Percentiles rank a stretch among this genome's conserved stretches.
Evolutionary conservation across 768 basidiomycete genomes (phyloP).

Genomic region (Auricularia cornea): DNA sequence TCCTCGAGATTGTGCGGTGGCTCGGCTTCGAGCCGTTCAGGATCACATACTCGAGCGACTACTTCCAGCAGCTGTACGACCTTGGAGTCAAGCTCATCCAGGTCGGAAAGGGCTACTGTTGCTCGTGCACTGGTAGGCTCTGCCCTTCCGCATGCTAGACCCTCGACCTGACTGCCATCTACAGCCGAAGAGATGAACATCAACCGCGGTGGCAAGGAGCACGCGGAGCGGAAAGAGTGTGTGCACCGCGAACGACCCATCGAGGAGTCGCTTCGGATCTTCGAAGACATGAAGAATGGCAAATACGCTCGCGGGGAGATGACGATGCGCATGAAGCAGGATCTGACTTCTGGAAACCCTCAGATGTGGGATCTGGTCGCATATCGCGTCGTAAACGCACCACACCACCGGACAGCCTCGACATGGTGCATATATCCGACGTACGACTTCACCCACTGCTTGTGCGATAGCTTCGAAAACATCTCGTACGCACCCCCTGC

Average conservation of each 20-base stretch:
- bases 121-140: slow-evolving; percentile 85
- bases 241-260: slow-evolving; percentile 79
- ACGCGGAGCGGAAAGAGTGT: slow-evolving; percentile 74
- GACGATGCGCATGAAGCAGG: slow-evolving; percentile 95
- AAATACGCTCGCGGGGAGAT: slow-evolving; percentile 87
- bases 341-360: slow-evolving; percentile 84
- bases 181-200: slow-evolving; percentile 88
- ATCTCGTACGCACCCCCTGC: slow-evolving; percentile 76
- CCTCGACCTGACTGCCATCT: background rate
- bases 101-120: slow-evolving; percentile 89
- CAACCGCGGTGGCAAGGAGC: slow-evolving; percentile 76
- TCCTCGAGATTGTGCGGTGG: slow-evolving; percentile 93
- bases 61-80: slow-evolving; percentile 81
- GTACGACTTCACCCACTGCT: slow-evolving; percentile 97
- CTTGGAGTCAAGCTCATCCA: slow-evolving; percentile 84
- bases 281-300: slow-evolving; percentile 87
- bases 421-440: slow-evolving; percentile 98
- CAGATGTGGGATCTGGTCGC: slow-evolving; percentile 99
- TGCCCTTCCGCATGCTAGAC: background rate
- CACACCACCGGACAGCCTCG: slow-evolving; percentile 87
- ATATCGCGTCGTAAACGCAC: slow-evolving; percentile 83
- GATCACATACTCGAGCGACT: slow-evolving; percentile 98
- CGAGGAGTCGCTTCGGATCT: slow-evolving; percentile 80
- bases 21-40: slow-evolving; percentile 97
- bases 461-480: slow-evolving; percentile 97